Conservation (phyloP, 345 rosid species). For the Pistacia vera region DNA sequence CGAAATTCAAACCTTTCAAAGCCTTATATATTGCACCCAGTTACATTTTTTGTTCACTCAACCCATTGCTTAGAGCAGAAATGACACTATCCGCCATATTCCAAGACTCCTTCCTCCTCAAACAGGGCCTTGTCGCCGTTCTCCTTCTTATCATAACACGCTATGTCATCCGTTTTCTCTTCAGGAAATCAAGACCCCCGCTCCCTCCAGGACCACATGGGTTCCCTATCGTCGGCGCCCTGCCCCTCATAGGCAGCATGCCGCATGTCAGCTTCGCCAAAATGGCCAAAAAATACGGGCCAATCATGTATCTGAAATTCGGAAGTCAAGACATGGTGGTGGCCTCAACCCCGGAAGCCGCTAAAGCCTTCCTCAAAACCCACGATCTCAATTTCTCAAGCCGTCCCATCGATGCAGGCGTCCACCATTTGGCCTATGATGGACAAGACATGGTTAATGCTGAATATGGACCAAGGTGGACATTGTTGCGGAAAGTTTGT, state of each 20-base stretch:
- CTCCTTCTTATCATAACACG: slow-evolving; percentile 27
- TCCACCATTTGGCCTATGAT: slow-evolving; percentile 55
- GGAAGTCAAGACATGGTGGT: slow-evolving; percentile 54
- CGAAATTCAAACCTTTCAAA: too few relatives aligned
- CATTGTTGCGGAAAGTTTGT: slow-evolving; percentile 54
- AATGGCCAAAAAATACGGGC: slow-evolving; percentile 57
- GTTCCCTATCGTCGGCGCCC: slow-evolving; percentile 58
- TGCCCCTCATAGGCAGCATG: slow-evolving; percentile 57
- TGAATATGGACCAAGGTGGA: slow-evolving; percentile 58
- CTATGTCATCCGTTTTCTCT: slow-evolving; percentile 17
- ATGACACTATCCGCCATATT: too few relatives aligned
- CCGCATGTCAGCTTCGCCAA: slow-evolving; percentile 55
- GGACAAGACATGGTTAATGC: slow-evolving; percentile 69
- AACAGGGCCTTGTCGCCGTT: slow-evolving; percentile 28
- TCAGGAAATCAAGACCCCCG: background rate
- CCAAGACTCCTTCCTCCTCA: slow-evolving; percentile 29
- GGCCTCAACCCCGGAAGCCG: slow-evolving; percentile 60
- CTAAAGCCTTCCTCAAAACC: slow-evolving; percentile 56
- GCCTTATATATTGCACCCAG: too few relatives aligned
- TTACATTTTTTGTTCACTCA: too few relatives aligned
- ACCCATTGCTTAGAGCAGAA: too few relatives aligned
- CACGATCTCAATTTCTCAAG: slow-evolving; percentile 57
- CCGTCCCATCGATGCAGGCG: slow-evolving; percentile 54
- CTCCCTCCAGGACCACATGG: background rate
- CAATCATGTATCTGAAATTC: slow-evolving; percentile 53